Percentiles rank a stretch among this genome's conserved stretches.
phyloP scores from a whole-genome alignment of 331 rosid genomes.

The Telfairia occidentalis region DNA sequence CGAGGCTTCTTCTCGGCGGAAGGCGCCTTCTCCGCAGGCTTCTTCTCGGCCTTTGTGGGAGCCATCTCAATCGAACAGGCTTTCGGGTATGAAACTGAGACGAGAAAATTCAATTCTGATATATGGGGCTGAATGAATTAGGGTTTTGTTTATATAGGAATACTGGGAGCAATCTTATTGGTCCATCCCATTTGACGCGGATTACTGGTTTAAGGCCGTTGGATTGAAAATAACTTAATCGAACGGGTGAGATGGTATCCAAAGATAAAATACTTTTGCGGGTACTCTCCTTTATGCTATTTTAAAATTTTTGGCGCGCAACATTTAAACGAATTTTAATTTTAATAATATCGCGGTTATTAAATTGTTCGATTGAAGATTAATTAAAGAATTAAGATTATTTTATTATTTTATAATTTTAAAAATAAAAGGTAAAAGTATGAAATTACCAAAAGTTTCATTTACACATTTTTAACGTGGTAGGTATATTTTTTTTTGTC shows the following conservation, averaged over 20 bases:
- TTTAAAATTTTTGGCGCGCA: background rate
- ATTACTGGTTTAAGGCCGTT: background rate
- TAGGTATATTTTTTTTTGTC: too few relatives aligned
- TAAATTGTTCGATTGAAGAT: background rate
- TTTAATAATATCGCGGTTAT: background rate
- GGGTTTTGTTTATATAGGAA: background rate
- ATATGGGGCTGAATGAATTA: too few relatives aligned
- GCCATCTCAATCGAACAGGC: background rate
- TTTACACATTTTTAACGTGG: too few relatives aligned
- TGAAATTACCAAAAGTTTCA: too few relatives aligned
- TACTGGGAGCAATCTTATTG: background rate
- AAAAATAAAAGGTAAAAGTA: too few relatives aligned
- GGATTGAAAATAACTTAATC: background rate
- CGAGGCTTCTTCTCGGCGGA: slow-evolving; percentile 9
- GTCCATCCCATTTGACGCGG: background rate
- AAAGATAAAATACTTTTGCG: background rate
- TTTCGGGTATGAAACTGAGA: background rate
- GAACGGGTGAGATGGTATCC: background rate
- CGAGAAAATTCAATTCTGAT: background rate
- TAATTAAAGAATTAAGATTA: too few relatives aligned
- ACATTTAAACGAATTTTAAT: background rate
- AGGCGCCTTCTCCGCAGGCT: background rate
- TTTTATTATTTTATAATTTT: too few relatives aligned
- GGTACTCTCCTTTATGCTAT: background rate
- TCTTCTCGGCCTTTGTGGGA: slow-evolving; percentile 10